Base-by-base conservation (phyloP, 305 asterid genomes). In the Stenogyne calaminthoides region DNA sequence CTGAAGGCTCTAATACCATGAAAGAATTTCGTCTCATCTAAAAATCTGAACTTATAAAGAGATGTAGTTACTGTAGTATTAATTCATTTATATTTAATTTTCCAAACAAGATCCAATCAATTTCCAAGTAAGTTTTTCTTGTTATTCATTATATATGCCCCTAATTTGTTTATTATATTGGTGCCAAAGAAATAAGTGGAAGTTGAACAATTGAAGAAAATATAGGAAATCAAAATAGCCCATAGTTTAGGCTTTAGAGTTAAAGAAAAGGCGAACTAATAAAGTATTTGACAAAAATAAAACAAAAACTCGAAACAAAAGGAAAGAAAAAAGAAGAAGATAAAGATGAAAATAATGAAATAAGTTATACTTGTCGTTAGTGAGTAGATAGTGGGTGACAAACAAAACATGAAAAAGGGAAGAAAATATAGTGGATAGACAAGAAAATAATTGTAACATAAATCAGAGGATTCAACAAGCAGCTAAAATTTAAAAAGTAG, bases 361-460 rank as follows among this genome's bases (percentile, higher is more conserved):
- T 32, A 36, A 49, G 32, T 72, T 39, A 51, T 12, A 1, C 14
- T 51, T 61, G 70, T 72, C 64, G 77, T 32, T 72, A 15, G 47
- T 49, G 61, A 46, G 39, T 7, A 46, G 59, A 54, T 11, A 19
- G 64, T 63, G 71, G 64, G 10, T 34, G 65, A 19, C 54, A 62
- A 58, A 62, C 15, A 2, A 63, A 72, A 37, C 56, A 71, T 46
- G 19, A 36, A 49, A 49, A 62, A 49, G 1, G 56, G 55, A 61
- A 62, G 69, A 47, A 67, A 70, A 42, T 58, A 16, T 2, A 42
- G 67, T 6, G 63, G 59, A 52, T n/a, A 9, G 16, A 18, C 67
- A 58, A 42, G n/a, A 27, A 25, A 71, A 25, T 59, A 71, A 27
- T 42, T 56, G 27, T 42, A 16, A 39, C 5, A 57, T 37, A 52